A percentile compares a stretch with the other conserved stretches of the same genome.
Evolutionary conservation across 441 rosid species (phyloP).

Genomic region (Croton setiger): DNA sequence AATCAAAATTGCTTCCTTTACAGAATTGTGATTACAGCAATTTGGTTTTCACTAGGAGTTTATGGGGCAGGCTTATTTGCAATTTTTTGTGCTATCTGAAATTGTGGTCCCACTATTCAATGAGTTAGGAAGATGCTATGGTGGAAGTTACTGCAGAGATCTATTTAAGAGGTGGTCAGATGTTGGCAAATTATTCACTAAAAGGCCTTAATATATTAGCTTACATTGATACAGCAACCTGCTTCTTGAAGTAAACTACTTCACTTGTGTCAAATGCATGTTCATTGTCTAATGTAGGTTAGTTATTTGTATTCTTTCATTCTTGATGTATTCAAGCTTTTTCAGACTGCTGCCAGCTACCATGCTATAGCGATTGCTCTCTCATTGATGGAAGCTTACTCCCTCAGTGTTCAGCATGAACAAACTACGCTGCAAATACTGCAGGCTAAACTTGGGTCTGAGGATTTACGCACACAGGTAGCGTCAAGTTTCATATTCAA

Average conservation of each 20-base stretch:
- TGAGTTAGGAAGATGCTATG: neutral
- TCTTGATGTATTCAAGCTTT: conserved; percentile 25
- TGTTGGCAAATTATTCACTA: neutral
- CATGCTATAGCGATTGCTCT: conserved; percentile 84
- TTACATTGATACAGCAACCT: neutral
- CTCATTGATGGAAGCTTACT: conserved; percentile 71
- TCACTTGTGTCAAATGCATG: neutral
- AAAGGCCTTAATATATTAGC: neutral
- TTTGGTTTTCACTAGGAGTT: neutral
- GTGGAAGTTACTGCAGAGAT: neutral
- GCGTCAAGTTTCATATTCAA: conserved; percentile 9
- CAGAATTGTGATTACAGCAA: no score
- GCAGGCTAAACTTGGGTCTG: conserved; percentile 54
- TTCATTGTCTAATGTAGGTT: neutral
- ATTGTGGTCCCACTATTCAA: neutral
- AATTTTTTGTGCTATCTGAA: neutral
- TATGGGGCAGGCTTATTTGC: neutral
- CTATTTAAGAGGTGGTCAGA: neutral
- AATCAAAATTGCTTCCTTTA: neutral
- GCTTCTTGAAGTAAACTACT: conserved; percentile 9
- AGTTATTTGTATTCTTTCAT: conserved; percentile 1
- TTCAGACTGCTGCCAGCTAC: conserved; percentile 73
- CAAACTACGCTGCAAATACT: conserved; percentile 67
- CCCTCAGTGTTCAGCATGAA: conserved; percentile 69
- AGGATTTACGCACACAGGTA: conserved; percentile 73